A percentile compares a stretch with the other conserved stretches of the same genome.
These are phyloP conservation scores for Podospora pseudopauciseta DNA, from an alignment of 495 filamentous ascomycete genomes.

Conservation along the genomic window DNA sequence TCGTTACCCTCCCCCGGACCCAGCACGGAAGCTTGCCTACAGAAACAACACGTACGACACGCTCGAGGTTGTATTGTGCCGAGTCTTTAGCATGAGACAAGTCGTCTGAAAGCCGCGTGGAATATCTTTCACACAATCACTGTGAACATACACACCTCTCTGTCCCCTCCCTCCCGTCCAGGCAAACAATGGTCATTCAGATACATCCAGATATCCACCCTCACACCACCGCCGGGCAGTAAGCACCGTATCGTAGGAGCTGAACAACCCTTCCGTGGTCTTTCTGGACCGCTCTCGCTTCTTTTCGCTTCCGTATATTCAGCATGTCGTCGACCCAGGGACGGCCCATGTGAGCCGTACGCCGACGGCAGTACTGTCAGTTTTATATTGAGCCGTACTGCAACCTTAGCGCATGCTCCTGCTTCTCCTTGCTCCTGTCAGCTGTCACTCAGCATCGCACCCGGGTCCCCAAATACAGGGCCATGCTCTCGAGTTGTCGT, in stretches of 20 bases:
- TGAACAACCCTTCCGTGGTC: not conserved
- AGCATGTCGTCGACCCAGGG: not conserved
- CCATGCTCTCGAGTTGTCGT: not conserved
- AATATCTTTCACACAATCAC: conserved; percentile 13
- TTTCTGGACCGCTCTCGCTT: conserved; percentile 7
- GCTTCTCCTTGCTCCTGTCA: not conserved
- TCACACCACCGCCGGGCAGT: not conserved
- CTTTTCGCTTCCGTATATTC: conserved; percentile 1
- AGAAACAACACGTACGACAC: conserved; percentile 14
- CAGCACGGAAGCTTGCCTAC: conserved; percentile 19
- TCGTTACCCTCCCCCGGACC: conserved; percentile 9
- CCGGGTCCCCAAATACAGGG: conserved; percentile 2
- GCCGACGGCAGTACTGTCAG: conserved; percentile 13
- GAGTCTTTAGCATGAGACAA: conserved; percentile 10
- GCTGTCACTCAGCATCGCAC: conserved; percentile 8
- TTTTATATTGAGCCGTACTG: conserved; percentile 18
- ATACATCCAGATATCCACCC: not conserved
- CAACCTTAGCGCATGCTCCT: conserved; percentile 11
- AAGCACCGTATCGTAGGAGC: not conserved
- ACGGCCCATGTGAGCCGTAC: conserved; percentile 13
- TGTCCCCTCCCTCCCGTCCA: not conserved
- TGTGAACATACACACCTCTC: not conserved
- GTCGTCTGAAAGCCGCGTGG: conserved; percentile 19
- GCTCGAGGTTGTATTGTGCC: conserved; percentile 17
- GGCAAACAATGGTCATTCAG: not conserved